Percentiles rank a stretch among this genome's conserved stretches.
Conservation (phyloP, 192 early-diverging fungal genomes). For the Coemansia sp. region DNA sequence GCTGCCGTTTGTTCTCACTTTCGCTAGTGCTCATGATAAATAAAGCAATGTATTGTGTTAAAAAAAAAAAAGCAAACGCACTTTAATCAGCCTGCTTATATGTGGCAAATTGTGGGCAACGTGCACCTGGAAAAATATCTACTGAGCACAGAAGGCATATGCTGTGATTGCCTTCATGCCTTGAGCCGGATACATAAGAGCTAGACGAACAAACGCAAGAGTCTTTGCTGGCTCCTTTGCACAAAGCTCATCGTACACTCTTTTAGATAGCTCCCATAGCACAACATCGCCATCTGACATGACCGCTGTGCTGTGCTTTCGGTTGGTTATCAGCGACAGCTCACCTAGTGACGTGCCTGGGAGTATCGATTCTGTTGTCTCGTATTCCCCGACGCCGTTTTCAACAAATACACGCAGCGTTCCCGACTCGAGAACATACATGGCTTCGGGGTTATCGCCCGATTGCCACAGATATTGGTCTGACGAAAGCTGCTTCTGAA, state of each 20-base stretch:
- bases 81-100: too few species aligned
- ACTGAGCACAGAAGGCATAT: conserved; percentile 52
- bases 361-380: conserved; percentile 76
- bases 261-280: conserved; percentile 72
- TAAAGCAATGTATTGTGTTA: background rate
- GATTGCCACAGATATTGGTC: conserved; percentile 67
- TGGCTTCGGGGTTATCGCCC: conserved; percentile 57
- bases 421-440: conserved; percentile 79
- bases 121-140: background rate
- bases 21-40: conserved; percentile 17
- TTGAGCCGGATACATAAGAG: conserved; percentile 70
- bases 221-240: conserved; percentile 66
- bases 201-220: conserved; percentile 75
- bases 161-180: conserved; percentile 53
- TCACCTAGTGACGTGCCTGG: conserved; percentile 92
- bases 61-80: too few species aligned
- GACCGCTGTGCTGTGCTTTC: conserved; percentile 58
- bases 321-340: conserved; percentile 70
- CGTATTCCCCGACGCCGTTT: conserved; percentile 23
- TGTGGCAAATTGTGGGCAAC: background rate
- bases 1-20: conserved; percentile 23
- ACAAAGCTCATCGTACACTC: conserved; percentile 65
- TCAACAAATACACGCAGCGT: conserved; percentile 58
- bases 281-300: conserved; percentile 63
- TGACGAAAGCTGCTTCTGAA: conserved; percentile 51